Conservation (phyloP, 306 rosid genomes). For the Psophocarpus tetragonolobus region DNA sequence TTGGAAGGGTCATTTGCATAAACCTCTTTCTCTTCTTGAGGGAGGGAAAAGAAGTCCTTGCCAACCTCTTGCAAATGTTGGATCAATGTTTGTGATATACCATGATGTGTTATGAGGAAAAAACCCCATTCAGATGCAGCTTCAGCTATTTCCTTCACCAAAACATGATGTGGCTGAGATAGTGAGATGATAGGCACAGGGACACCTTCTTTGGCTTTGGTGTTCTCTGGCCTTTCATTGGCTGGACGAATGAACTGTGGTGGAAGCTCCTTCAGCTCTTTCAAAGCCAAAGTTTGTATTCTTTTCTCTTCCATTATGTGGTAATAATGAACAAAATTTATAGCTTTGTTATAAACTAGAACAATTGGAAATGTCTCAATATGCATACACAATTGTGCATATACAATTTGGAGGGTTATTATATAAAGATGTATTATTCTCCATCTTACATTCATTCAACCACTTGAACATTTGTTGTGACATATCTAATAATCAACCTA, state of each 20-base stretch:
- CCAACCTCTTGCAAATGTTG: constrained; percentile 56
- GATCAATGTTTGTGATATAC: constrained; percentile 46
- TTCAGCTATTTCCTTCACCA: constrained; percentile 27
- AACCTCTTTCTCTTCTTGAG: constrained; percentile 57
- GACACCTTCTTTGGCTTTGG: constrained; percentile 38
- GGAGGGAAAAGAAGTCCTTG: constrained; percentile 46
- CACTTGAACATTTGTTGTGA: background rate
- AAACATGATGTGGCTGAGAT: constrained; percentile 21
- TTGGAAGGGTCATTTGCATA: constrained; percentile 60
- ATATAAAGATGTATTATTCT: background rate
- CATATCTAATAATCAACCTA: background rate
- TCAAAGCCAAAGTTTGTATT: constrained; percentile 32
- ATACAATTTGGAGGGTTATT: background rate
- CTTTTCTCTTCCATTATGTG: constrained; percentile 35
- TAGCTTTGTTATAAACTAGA: background rate
- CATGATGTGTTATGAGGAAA: constrained; percentile 56
- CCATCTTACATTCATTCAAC: background rate
- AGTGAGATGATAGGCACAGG: constrained; percentile 36
- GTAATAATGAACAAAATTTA: background rate
- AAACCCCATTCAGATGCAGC: constrained; percentile 60
- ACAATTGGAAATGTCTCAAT: background rate
- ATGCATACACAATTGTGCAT: background rate
- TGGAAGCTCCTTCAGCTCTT: constrained; percentile 33
- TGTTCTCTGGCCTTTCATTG: constrained; percentile 43
- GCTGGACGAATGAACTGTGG: constrained; percentile 32